phyloP scores from a whole-genome alignment of 2,329 filamentous ascomycete species.

The Sarocladium strictum region DNA sequence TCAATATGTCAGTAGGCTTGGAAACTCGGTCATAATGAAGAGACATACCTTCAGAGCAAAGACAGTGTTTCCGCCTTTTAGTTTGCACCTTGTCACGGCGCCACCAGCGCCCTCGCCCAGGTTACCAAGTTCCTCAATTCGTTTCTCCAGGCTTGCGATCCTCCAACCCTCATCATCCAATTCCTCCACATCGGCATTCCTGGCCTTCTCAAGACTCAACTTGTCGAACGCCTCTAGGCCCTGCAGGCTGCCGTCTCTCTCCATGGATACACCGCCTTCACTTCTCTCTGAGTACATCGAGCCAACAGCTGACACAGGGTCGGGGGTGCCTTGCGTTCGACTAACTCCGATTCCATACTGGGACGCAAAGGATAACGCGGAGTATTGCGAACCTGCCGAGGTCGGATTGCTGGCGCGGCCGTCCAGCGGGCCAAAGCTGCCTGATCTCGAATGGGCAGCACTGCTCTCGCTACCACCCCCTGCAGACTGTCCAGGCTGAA shows the following conservation, averaged over 20 bases:
- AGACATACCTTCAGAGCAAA: slow-evolving; percentile 84
- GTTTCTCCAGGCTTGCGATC: slow-evolving; percentile 81
- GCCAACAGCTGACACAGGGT: slow-evolving; percentile 83
- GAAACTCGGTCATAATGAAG: background rate
- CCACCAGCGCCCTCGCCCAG: slow-evolving; percentile 93
- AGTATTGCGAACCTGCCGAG: slow-evolving; percentile 83
- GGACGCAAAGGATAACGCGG: slow-evolving; percentile 72
- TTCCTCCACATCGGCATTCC: slow-evolving; percentile 85
- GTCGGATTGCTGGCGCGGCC: slow-evolving; percentile 74
- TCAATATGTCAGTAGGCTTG: background rate
- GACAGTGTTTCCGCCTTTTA: slow-evolving; percentile 87
- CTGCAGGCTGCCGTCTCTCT: slow-evolving; percentile 75
- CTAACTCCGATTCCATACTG: slow-evolving; percentile 62
- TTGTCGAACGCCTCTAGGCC: slow-evolving; percentile 74
- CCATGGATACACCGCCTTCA: slow-evolving; percentile 70
- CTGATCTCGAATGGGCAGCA: slow-evolving; percentile 71
- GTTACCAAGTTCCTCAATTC: slow-evolving; percentile 82
- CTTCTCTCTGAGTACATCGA: slow-evolving; percentile 78
- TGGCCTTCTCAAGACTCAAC: slow-evolving; percentile 73
- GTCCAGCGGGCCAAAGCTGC: slow-evolving; percentile 75
- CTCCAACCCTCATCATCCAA: slow-evolving; percentile 93
- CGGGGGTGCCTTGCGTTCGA: slow-evolving; percentile 63
- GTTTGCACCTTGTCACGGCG: slow-evolving; percentile 83
- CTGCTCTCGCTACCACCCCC: slow-evolving; percentile 77
- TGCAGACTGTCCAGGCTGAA: slow-evolving; percentile 57